A percentile compares a stretch with the other conserved stretches of the same genome.
phyloP scores from a whole-genome alignment of 805 yeast genomes.

The Starmerella asiatica region DNA sequence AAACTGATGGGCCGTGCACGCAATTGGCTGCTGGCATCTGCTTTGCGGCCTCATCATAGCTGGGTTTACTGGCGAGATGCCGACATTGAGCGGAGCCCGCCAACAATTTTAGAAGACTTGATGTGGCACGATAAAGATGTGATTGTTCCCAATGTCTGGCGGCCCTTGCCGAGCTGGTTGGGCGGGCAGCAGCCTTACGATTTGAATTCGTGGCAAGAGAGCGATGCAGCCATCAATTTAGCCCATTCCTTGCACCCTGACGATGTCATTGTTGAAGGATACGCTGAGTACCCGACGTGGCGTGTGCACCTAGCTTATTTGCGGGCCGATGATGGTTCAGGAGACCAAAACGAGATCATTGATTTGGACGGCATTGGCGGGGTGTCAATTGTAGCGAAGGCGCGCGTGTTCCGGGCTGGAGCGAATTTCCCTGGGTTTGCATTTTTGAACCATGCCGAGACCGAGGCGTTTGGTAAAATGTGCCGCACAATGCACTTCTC shows the following conservation, averaged over 20 bases:
- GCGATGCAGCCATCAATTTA: slow-evolving; percentile 46
- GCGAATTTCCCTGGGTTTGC: slow-evolving; percentile 94
- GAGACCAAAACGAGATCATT: slow-evolving; percentile 82
- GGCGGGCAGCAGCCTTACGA: slow-evolving; percentile 91
- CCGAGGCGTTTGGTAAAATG: slow-evolving; percentile 90
- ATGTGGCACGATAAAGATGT: slow-evolving; percentile 88
- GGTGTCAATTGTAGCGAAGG: slow-evolving; percentile 78
- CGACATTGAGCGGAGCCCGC: slow-evolving; percentile 84
- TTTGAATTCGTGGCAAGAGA: slow-evolving; percentile 90
- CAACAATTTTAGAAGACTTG: slow-evolving; percentile 73
- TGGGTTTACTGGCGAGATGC: slow-evolving; percentile 98
- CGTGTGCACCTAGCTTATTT: slow-evolving; percentile 90
- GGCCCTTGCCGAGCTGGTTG: slow-evolving; percentile 85
- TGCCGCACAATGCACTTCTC: slow-evolving; percentile 73
- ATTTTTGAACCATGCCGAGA: slow-evolving; percentile 89
- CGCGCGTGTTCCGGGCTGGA: slow-evolving; percentile 70
- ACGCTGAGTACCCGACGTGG: slow-evolving; percentile 95
- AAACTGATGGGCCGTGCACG: slow-evolving; percentile 93
- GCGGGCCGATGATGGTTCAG: slow-evolving; percentile 66
- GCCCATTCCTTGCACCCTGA: slow-evolving; percentile 58
- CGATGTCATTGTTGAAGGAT: slow-evolving; percentile 96
- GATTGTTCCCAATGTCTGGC: slow-evolving; percentile 94
- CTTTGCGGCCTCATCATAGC: slow-evolving; percentile 80
- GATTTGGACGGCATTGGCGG: slow-evolving; percentile 94
- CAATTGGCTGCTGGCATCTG: slow-evolving; percentile 82